These are phyloP conservation scores for Rhodosporidiobolus odoratus DNA, from an alignment of 768 basidiomycete species.

Conservation along the genomic window DNA sequence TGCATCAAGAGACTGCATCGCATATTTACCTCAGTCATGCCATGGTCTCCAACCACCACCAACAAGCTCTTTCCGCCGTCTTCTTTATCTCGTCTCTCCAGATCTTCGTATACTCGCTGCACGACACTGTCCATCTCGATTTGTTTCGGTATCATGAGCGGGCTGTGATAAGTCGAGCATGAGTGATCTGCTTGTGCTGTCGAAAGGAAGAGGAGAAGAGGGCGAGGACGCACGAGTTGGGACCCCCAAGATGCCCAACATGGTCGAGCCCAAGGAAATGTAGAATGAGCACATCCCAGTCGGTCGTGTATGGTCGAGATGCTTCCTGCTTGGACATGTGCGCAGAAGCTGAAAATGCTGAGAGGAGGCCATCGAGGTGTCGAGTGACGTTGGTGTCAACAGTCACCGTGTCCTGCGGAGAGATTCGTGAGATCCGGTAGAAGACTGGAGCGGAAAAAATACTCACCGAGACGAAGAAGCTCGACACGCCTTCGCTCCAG, in stretches of 20 bases:
- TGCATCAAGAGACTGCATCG: not conserved
- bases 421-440: conserved; percentile 42
- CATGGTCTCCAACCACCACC: conserved; percentile 87
- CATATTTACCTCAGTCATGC: conserved; percentile 77
- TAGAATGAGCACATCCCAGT: conserved; percentile 69
- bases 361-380: conserved; percentile 72
- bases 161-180: conserved; percentile 57
- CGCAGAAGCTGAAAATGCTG: not conserved
- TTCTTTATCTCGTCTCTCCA: conserved; percentile 51
- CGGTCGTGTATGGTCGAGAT: conserved; percentile 4
- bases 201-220: not conserved
- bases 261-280: conserved; percentile 97
- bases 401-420: conserved; percentile 73
- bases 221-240: not conserved
- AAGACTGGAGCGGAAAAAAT: not conserved
- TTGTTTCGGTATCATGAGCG: conserved; percentile 76
- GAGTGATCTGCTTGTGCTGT: no score
- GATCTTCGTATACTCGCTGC: conserved; percentile 58
- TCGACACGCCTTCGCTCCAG: conserved; percentile 63
- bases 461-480: conserved; percentile 64
- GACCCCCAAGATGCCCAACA: conserved; percentile 82
- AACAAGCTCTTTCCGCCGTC: conserved; percentile 64
- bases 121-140: conserved; percentile 80
- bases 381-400: conserved; percentile 85
- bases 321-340: no score